Evolutionary conservation across 257 asterid species (phyloP).

Genomic region (Thymus quinquecostatus): DNA sequence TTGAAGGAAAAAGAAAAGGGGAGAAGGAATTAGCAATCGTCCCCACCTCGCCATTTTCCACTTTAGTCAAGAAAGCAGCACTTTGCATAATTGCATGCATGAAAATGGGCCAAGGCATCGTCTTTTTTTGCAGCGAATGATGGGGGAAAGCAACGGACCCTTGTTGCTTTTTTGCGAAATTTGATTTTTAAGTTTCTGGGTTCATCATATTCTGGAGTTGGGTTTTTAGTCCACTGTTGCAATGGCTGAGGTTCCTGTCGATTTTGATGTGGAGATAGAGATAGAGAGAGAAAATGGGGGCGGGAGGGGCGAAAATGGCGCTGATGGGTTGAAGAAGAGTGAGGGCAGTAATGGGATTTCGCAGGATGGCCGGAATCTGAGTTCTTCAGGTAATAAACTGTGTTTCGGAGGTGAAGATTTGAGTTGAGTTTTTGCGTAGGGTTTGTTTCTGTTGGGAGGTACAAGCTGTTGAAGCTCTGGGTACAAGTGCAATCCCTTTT

Average conservation of each 20-base stretch:
- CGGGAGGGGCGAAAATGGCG: constrained; percentile 13
- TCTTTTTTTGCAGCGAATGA: constrained; percentile 26
- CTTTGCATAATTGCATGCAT: constrained; percentile 37
- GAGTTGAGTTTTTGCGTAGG: neutral
- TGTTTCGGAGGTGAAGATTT: constrained; percentile 16
- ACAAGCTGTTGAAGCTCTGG: constrained; percentile 28
- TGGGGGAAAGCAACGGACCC: constrained; percentile 2
- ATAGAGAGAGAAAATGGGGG: constrained; percentile 32
- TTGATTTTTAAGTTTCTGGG: neutral
- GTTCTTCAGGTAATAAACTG: constrained; percentile 44
- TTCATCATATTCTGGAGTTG: neutral
- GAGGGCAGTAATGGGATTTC: constrained; percentile 41
- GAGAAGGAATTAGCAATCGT: neutral
- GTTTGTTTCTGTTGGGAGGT: constrained; percentile 30
- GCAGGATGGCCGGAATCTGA: constrained; percentile 26
- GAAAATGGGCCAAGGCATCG: constrained; percentile 29
- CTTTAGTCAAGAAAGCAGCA: constrained; percentile 23
- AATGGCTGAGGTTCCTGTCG: constrained; percentile 46
- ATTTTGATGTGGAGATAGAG: constrained; percentile 45
- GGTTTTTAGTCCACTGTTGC: constrained; percentile 20
- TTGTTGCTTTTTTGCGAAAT: neutral
- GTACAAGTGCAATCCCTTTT: constrained; percentile 31
- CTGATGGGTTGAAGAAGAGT: constrained; percentile 22
- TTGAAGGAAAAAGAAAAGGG: too few relatives aligned
- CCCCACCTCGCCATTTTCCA: neutral